Evolutionary conservation across 768 basidiomycete genomes (phyloP).

Genomic region (Mycena rebaudengoi): DNA sequence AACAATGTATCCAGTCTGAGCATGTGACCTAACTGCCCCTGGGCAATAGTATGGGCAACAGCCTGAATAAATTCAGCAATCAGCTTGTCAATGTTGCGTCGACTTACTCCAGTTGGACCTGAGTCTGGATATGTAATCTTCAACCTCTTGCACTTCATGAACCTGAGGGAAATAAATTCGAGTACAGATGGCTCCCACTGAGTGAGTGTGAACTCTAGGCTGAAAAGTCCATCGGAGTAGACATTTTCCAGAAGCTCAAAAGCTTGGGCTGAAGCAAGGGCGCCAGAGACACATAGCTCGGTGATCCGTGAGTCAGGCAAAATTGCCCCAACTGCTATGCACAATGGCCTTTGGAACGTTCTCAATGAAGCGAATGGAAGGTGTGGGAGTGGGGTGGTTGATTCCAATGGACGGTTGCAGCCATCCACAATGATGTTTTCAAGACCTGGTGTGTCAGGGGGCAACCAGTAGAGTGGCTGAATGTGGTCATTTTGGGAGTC

Average conservation of each 20-base stretch:
- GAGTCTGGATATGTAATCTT: background rate
- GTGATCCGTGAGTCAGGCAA: no score
- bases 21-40: background rate
- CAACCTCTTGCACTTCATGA: background rate
- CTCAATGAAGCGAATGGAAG: no score
- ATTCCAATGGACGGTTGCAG: no score
- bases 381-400: no score
- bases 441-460: no score
- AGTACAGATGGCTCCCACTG: background rate
- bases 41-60: no score
- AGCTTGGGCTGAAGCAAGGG: background rate
- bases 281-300: background rate
- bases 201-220: background rate
- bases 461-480: no score
- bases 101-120: background rate
- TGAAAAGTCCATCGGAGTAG: background rate
- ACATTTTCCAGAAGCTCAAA: background rate
- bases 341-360: no score
- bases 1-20: background rate
- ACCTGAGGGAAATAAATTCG: background rate
- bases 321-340: no score
- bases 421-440: no score
- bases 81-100: background rate
- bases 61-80: background rate
- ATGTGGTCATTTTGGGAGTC: no score